These are phyloP conservation scores for Royoungia palumana DNA, from an alignment of 768 basidiomycete species.

Conservation along the genomic window DNA sequence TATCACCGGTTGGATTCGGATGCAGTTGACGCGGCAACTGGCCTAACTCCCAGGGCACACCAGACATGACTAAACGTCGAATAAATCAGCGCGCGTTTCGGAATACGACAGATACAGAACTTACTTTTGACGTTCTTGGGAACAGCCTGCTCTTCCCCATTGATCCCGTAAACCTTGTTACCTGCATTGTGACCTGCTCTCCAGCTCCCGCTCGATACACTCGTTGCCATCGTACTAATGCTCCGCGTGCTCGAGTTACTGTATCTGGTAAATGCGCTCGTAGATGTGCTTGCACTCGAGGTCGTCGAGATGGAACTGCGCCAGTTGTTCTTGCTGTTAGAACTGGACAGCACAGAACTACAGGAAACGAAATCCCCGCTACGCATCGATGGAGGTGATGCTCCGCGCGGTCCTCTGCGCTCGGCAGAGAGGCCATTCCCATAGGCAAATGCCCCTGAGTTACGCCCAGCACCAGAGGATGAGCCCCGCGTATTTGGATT, in stretches of 20 bases:
- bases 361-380: constrained; percentile 51
- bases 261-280: constrained; percentile 74
- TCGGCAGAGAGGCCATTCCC: constrained; percentile 24
- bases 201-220: constrained; percentile 73
- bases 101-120: constrained; percentile 27
- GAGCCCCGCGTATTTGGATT: constrained; percentile 20
- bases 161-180: constrained; percentile 11
- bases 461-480: constrained; percentile 11
- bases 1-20: constrained; percentile 58
- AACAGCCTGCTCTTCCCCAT: constrained; percentile 29
- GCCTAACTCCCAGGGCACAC: constrained; percentile 72
- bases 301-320: constrained; percentile 72
- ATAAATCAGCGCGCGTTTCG: not conserved
- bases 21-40: constrained; percentile 67
- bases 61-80: constrained; percentile 57
- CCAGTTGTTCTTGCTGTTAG: constrained; percentile 53
- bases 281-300: constrained; percentile 64
- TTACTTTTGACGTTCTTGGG: constrained; percentile 82
- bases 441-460: constrained; percentile 9
- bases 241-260: constrained; percentile 68
- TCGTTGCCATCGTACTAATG: constrained; percentile 78
- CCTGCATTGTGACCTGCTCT: constrained; percentile 36
- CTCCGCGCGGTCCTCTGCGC: constrained; percentile 40
- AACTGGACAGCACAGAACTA: constrained; percentile 56
- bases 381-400: constrained; percentile 60